Base-by-base conservation (phyloP, 73 alveolate species). In the Breviolum minutum region DNA sequence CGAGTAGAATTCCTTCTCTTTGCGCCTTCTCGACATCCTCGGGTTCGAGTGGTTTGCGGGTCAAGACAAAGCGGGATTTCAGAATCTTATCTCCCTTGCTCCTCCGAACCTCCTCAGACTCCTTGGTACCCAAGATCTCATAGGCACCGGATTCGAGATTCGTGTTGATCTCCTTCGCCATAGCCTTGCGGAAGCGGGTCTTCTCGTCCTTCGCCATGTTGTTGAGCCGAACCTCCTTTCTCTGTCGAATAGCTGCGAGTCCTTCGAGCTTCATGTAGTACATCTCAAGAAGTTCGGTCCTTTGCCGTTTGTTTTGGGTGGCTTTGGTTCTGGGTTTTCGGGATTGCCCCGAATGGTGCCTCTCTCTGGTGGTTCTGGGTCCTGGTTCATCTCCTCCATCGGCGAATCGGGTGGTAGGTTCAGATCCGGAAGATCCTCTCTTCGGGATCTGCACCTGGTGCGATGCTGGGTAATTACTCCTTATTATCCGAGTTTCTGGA, bases 91-190 rank as follows among this genome's bases (percentile, higher is more conserved):
- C 95, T 5, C 48, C 48, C 8, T 87, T 87, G 11, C 27, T 22
- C 14, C 82, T 10, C 5, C 79, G 40, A 0, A 87, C 24, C 0
- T 0, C 12, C 17, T 87, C 95, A 0, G 95, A 87, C 10, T 62
- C 84, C 4, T 29, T 32, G 1, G 30, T 0, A 8, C 20, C 0
- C 24, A 87, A 0, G 0, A 87, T n/a, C 24, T 32, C 69, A 54
- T 87, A 87, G 70, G 95, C 95, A 0, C 82, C 83, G 7, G 95
- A 64, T 26, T 64, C 40, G 48, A 87, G 32, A 68, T 87, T 87
- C 60, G 14, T 87, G 54, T 19, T 16, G 48, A 87, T 64, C 69
- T 87, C 95, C 83, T 87, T 87, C 40, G 2, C 54, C 48, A 87
- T 87, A 68, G 95, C 95, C 54, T 20, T 17, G 4, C 16, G 64